Evolutionary conservation across 2,329 filamentous ascomycete species (phyloP), one percentile per base, ranked within the genome.

Genomic region (Tricladium varicosporioides): DNA sequence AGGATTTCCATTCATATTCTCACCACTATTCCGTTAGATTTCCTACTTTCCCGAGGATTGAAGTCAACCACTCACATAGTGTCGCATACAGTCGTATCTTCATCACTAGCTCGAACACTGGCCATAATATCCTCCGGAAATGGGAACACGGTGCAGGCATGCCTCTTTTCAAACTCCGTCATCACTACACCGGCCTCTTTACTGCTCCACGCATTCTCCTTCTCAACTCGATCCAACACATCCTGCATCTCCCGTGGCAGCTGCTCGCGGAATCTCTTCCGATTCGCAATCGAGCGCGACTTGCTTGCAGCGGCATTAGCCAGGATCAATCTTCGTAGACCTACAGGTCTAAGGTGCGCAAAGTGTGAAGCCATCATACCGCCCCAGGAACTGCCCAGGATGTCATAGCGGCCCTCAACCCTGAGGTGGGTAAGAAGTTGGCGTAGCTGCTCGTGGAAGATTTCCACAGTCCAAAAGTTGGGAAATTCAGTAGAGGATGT

Each of bases 371-470:
- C 47, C 36, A 56, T 31, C 53, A 51, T 51, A 18, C 53, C 53
- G 36, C 53, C 53, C 53, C 53, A 56, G 15, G 31, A 31, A 46
- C 31, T 15, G 3, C 53, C 53, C 16, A 56, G 19, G 15, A 51
- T 19, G n/a, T 40, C 36, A 47, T 47, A 40, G 14, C 31, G 18
- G 11, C 14, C 47, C 10, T 42, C n/a, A 13, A 56, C 44, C 2
- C 16, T 22, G 16, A 56, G 18, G 11, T 51, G 22, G 13, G 36
- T 13, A n/a, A 56, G 36, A 22, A 56, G 48, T 53, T 79, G 80
- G 31, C 78, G 71, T 0, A 82, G 72, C 63, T 82, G 78, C 15
- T 65, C 65, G 43, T 74, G 69, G 69, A 80, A 81, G 3, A 82
- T 70, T 8, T 75, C 69, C 0, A 72, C 59, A 0, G 70, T 72